Evolutionary conservation across 331 rosid species (phyloP), one percentile per base, ranked within the genome.

Genomic region (Quercus tomentella): DNA sequence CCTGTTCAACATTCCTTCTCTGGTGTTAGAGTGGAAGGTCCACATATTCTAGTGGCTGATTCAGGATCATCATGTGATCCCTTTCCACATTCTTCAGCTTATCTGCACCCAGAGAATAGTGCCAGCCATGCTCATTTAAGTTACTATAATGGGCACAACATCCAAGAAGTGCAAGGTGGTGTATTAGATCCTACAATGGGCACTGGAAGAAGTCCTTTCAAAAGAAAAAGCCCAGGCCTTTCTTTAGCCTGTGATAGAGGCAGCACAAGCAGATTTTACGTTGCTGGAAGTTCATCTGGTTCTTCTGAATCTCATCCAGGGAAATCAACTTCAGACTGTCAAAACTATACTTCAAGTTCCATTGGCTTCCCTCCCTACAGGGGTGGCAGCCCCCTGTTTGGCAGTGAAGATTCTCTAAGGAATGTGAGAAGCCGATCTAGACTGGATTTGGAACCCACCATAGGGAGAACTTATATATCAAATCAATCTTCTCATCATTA

Each of bases 371-470:
- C 78, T 37, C 78, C 12, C 57, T 75, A 35, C 56, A 63, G 49
- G 20, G 5, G 31, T 30, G 52, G 61, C 52, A 57, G 56, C 31
- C 56, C 15, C 35, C 35, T 68, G 35, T 35, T 75, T 56, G 70
- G 78, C 8, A 49, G 70, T 60, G 78, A 75, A 35, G 70, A 65
- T 57, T 58, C 28, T 75, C 70, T 28, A 15, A 75, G 78, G 70
- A 75, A 75, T 60, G 78, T 75, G 70, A 57, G 78, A 33, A 75
- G 70, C 12, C 69, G 57, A 75, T 75, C 70, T 35, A 60, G 78
- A 75, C 37, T 58, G 60, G 33, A 37, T 75, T 37, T 75, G 70
- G 78, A 75, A 21, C 37, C 69, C 23, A 22, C 69, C 23, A 14
- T 21, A 20, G 70, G 43, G 70, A 63, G 43, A 30, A 63, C 21